Base-by-base conservation (phyloP, 176 grass and related monocot species). In the Phoenix dactylifera region DNA sequence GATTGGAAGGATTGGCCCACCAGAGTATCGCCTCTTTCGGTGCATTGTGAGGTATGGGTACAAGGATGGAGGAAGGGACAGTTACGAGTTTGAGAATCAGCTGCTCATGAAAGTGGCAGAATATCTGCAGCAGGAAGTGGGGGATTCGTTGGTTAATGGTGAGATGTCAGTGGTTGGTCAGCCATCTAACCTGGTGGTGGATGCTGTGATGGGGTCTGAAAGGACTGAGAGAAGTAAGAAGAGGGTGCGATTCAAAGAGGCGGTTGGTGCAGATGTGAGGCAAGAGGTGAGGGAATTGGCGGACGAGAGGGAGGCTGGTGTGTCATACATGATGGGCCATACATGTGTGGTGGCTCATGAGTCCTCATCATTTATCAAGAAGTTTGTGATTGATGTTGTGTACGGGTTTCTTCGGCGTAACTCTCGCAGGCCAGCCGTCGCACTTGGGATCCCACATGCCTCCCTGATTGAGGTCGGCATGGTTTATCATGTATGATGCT, bases 291-390 rank as follows among this genome's bases (percentile, higher is more conserved):
- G 64, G 63, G 82, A 82, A 52, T 79, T 97, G 39, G 54, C 80
- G 26, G 65, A 82, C 52, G 92, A 97, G 78, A 68, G 72, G 66
- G 92, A 88, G 66, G 65, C 67, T 55, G 92, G 92, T 18, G 87
- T 91, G 65, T 90, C 92, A 19, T 91, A 91, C 70, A 84, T 97
- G 84, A 82, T 97, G 50, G 92, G 83, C 3, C 83, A 97, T 66
- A 91, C 92, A 3, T 64, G 73, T 77, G 87, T 97, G 52, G 28
- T 74, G 10, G 83, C 92, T 7, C 78, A 83, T 51, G 87, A 97
- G 52, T 88, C 92, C 5, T 87, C 92, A 3, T 60, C 92, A 0
- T 62, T 79, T 15, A 55, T 88, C 50, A 97, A 97, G 81, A 97
- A 79, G 80, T 84, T 81, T 73, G 72, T 75, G 25, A 22, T 91